A percentile compares a stretch with the other conserved stretches of the same genome.
Conservation (phyloP, 495 filamentous ascomycete species). For the Chaetomium tenue region DNA sequence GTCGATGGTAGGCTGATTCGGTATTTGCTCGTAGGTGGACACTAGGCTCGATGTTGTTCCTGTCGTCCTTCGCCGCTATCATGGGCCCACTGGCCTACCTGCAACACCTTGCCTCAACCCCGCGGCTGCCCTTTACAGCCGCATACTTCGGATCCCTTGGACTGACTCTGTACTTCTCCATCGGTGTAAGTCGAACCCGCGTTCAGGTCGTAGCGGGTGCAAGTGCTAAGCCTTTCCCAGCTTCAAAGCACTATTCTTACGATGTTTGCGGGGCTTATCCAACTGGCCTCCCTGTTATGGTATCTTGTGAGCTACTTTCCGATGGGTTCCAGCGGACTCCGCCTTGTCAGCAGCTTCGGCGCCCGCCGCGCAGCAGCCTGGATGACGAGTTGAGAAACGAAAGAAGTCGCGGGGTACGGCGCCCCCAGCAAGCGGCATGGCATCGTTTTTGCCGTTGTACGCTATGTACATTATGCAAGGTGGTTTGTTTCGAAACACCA, state of each 20-base stretch:
- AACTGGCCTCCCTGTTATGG: slow-evolving; percentile 81
- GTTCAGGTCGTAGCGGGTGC: not conserved
- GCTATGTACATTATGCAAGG: slow-evolving; percentile 7
- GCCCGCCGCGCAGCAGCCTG: slow-evolving; percentile 80
- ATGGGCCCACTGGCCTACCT: slow-evolving; percentile 83
- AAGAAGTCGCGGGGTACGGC: not conserved
- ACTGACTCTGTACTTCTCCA: slow-evolving; percentile 84
- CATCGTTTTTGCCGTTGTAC: not conserved
- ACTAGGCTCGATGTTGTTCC: slow-evolving; percentile 83
- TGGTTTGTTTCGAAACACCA: not conserved
- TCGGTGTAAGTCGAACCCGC: slow-evolving; percentile 67
- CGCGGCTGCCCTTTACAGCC: slow-evolving; percentile 89
- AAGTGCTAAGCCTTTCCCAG: slow-evolving; percentile 47
- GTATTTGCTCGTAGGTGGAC: slow-evolving; percentile 68
- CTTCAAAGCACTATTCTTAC: slow-evolving; percentile 78
- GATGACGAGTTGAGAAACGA: slow-evolving; percentile 67
- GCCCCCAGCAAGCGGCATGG: not conserved
- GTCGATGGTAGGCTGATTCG: slow-evolving; percentile 16
- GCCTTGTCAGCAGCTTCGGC: slow-evolving; percentile 82
- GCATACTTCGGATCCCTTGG: slow-evolving; percentile 95
- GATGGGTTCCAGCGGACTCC: slow-evolving; percentile 86
- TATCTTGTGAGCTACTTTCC: slow-evolving; percentile 98
- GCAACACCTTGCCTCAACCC: slow-evolving; percentile 78
- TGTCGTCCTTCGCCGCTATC: slow-evolving; percentile 89
- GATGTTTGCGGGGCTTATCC: slow-evolving; percentile 74